A percentile compares a stretch with the other conserved stretches of the same genome.
These are phyloP conservation scores for Ophiostoma sp. DNA, from an alignment of 2,329 filamentous ascomycete genomes.

Conservation along the genomic window DNA sequence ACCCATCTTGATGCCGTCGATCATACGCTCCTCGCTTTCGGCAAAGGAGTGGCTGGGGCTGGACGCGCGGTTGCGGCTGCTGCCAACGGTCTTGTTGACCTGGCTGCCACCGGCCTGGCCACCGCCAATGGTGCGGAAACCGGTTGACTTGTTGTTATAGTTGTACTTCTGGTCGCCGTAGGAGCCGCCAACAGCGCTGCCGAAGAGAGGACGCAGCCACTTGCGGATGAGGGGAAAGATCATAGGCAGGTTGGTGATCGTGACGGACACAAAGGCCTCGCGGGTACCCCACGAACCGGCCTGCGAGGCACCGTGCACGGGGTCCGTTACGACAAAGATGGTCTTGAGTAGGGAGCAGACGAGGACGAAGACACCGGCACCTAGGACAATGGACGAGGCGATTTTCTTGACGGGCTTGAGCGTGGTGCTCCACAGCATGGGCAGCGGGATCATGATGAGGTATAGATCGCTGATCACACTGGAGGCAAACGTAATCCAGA, in stretches of 20 bases:
- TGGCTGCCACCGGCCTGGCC: conserved; percentile 31
- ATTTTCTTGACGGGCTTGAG: conserved; percentile 34
- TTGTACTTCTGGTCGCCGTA: conserved; percentile 37
- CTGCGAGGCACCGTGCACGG: conserved; percentile 33
- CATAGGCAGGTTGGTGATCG: conserved; percentile 39
- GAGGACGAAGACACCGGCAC: conserved; percentile 36
- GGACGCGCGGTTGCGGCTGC: conserved; percentile 35
- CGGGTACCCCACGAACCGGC: conserved; percentile 36
- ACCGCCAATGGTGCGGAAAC: conserved; percentile 39
- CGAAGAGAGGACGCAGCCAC: conserved; percentile 36
- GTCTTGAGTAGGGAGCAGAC: conserved; percentile 35
- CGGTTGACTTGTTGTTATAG: conserved; percentile 32
- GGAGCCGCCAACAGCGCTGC: conserved; percentile 32
- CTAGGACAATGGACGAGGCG: conserved; percentile 33
- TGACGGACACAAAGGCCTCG: conserved; percentile 38
- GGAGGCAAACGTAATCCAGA: conserved; percentile 45
- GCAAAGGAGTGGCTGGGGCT: conserved; percentile 30
- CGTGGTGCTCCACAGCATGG: conserved; percentile 37
- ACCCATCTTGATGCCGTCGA: conserved; percentile 41
- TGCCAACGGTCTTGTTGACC: conserved; percentile 27
- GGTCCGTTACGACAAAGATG: conserved; percentile 33
- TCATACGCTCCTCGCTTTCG: conserved; percentile 41
- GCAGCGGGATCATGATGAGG: conserved; percentile 49
- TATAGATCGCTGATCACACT: conserved; percentile 50
- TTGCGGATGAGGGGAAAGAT: conserved; percentile 39